A percentile compares a stretch with the other conserved stretches of the same genome.
Evolutionary conservation across 495 filamentous ascomycete species (phyloP).

Genomic region (Bacidia rubella): DNA sequence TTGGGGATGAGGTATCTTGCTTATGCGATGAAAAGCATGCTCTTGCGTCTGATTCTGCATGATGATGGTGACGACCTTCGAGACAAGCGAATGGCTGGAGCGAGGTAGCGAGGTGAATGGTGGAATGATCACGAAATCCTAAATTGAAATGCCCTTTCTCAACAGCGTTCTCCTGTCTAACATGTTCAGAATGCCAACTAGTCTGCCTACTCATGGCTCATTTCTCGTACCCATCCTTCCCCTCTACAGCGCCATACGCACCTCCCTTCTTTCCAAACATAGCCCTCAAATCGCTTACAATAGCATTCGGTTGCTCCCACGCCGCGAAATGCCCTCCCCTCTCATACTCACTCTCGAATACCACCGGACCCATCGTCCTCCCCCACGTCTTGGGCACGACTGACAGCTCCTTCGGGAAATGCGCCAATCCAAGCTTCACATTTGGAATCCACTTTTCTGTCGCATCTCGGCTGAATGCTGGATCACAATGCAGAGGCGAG

Average conservation of each 20-base stretch:
- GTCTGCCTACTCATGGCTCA: too few species aligned
- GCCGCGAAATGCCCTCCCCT: slow-evolving; percentile 53
- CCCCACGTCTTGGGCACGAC: slow-evolving; percentile 38
- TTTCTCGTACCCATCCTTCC: slow-evolving; percentile 19
- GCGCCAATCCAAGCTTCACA: slow-evolving; percentile 41
- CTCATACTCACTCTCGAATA: slow-evolving; percentile 38
- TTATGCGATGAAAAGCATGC: background rate
- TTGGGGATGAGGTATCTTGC: background rate
- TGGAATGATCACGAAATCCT: too few species aligned
- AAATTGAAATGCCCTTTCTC: too few species aligned
- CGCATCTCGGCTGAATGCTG: slow-evolving; percentile 1
- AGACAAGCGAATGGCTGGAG: too few species aligned
- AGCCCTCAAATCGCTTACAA: slow-evolving; percentile 39
- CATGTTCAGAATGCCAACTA: too few species aligned
- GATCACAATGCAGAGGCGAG: slow-evolving; percentile 11
- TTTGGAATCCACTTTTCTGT: slow-evolving; percentile 22
- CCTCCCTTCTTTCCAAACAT: slow-evolving; percentile 41
- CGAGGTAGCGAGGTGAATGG: too few species aligned
- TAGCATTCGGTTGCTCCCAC: slow-evolving; percentile 39
- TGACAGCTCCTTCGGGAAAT: slow-evolving; percentile 39
- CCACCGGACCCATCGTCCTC: slow-evolving; percentile 36
- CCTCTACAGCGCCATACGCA: slow-evolving; percentile 23
- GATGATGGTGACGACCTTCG: too few species aligned
- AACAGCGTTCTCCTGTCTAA: too few species aligned
- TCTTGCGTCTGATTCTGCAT: background rate